Base-by-base conservation (phyloP, 306 rosid species). In the Pyrus betulifolia region DNA sequence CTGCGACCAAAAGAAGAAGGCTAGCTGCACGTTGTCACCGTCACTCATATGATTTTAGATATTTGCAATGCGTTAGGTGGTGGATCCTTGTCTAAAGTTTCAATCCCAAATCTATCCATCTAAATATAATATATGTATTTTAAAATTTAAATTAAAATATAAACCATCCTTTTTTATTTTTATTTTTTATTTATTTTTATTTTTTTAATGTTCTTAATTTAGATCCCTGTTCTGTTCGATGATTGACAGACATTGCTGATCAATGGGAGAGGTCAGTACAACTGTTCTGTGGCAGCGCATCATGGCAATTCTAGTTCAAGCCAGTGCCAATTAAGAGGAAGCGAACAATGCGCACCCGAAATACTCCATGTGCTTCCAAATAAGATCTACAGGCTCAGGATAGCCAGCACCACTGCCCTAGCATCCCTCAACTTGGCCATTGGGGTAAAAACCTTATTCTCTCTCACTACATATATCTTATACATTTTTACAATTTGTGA, bases 391-490 rank as follows among this genome's bases (percentile, higher is more conserved):
- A 79, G 98, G 62, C 81, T 93, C 31, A 87, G 93, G 63, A 82
- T 92, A 46, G 88, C 96, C 5, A 92, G 97, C 25, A 23, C 91
- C 70, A 92, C 96, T 30, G 85, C 97, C n/a, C 52, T 90, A n/a
- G 91, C 93, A 63, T 77, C 97, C 0, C 93, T 93, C 84, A 93
- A 86, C 86, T 81, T 93, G 71, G 97, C 93, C 88, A 88, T 93
- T 80, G 88, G 85, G 61, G 92, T 93, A 71, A 23, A 40, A 31
- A 40, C 21, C 42, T 61, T 61, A 4, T 25, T 11, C 13, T 70
- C 21, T 13, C 6, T 70, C 60, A 28, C 74, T 14, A 4, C n/a
- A 67, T 69, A 8, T 11, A 22, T 22, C 17, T n/a, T 23, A 19
- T 13, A 33, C 9, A 17, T 31, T 54, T 54, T 17, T 52, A 14